Conservation (phyloP, 2,329 filamentous ascomycete species). For the Aureobasidium musti region DNA sequence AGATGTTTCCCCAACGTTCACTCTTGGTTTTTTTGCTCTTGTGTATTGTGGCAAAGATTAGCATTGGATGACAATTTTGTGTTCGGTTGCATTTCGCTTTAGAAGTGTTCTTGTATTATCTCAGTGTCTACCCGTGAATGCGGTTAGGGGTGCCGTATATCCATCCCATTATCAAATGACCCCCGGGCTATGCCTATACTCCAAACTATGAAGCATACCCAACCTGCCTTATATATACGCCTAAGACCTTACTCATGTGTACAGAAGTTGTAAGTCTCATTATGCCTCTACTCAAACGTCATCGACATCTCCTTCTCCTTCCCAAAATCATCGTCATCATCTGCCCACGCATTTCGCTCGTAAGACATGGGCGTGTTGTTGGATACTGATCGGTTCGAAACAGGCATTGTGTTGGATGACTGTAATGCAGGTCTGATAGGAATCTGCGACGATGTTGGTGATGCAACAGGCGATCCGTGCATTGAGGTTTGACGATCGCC, state of each 20-base stretch:
- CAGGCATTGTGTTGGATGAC: conserved; percentile 38
- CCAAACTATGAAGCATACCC: background rate
- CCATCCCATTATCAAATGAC: conserved; percentile 4
- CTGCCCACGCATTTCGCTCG: conserved; percentile 52
- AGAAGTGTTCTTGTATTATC: background rate
- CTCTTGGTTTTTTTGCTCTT: background rate
- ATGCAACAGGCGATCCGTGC: conserved; percentile 28
- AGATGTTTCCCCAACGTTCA: background rate
- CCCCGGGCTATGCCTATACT: background rate
- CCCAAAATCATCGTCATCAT: conserved; percentile 52
- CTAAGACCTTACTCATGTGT: background rate
- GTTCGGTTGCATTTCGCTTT: background rate
- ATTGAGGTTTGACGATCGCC: conserved; percentile 34
- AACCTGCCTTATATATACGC: background rate
- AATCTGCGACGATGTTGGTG: conserved; percentile 8
- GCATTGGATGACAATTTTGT: background rate
- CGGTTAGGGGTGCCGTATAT: conserved; percentile 6
- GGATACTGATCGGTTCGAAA: conserved; percentile 31
- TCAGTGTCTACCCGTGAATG: background rate
- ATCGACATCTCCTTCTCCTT: conserved; percentile 52
- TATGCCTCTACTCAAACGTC: conserved; percentile 47
- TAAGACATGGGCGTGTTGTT: conserved; percentile 19
- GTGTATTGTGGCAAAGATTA: too few relatives aligned
- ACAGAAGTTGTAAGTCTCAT: background rate
- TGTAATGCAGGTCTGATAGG: conserved; percentile 32